Base-by-base conservation (phyloP, 768 basidiomycete genomes). In the Hygrophorus russula region DNA sequence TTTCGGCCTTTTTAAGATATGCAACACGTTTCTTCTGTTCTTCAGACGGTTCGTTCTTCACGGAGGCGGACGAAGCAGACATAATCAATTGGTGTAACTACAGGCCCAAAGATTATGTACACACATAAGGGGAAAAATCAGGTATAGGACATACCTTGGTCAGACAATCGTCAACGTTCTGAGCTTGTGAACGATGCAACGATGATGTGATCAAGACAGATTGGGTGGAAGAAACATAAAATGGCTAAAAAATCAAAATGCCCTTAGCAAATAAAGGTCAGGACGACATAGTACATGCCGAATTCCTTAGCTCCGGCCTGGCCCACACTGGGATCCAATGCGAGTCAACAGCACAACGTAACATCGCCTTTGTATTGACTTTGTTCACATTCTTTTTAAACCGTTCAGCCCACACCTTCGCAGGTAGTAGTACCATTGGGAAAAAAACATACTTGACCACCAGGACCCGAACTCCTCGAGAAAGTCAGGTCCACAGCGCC, bases 381-480 rank as follows among this genome's bases (percentile, higher is more conserved):
- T 88, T 90, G 55, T 90, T 90, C 31, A 90, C 87, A 50, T 90
- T 86, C 84, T 89, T 51, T 11, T 10, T n/a, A 14, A 11, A 9
- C 10, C 13, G 6, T 17, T 13, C 12, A 27, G 27, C 5, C 15
- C 15, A n/a, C 4, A 24, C 1, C 30, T n/a, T 27, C 8, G n/a
- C 9, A 2, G 11, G 12, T 7, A 14, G 32, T 17, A 15, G 17
- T 5, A 18, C 24, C 18, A n/a, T n/a, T n/a, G n/a, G n/a, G 13
- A 5, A 4, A 35, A 20, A n/a, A 20, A 51, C 64, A 33, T 38
- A 84, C 86, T 73, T 88, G 86, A 12, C 87, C 87, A 29, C 87
- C 87, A 5, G 87, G 87, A 17, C 87, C 87, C 3, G 86, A 87
- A 51, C 86, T 89, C 41, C 85, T 67, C 4, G 84, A 74, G 52